A percentile compares a stretch with the other conserved stretches of the same genome.
Evolutionary conservation across 1,284 basidiomycete genomes (phyloP).

Genomic region (Lentinula novae-zelandiae): DNA sequence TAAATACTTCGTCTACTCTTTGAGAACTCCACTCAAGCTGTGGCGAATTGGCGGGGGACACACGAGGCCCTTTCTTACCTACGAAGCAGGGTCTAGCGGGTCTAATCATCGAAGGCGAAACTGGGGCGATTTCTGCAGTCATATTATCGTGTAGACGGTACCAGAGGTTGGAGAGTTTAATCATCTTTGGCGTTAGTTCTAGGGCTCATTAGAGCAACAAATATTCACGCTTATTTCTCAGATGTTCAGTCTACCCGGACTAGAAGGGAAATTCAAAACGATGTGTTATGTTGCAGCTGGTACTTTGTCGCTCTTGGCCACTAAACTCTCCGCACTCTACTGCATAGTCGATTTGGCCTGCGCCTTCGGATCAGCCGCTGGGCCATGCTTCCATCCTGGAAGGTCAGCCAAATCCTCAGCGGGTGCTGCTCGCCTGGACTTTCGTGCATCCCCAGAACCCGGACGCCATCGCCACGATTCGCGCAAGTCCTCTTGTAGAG

Average conservation of each 20-base stretch:
- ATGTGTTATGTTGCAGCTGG: neutral
- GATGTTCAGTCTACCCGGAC: conserved; percentile 48
- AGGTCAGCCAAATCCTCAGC: conserved; percentile 11
- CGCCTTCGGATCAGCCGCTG: neutral
- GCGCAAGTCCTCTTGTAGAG: conserved; percentile 5
- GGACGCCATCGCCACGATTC: conserved; percentile 14
- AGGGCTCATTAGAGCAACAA: neutral
- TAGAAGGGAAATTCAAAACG: no score
- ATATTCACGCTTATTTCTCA: conserved; percentile 17
- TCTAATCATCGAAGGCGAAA: conserved; percentile 62
- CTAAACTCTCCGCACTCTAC: neutral
- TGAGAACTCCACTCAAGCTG: neutral
- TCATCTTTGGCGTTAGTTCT: conserved; percentile 56
- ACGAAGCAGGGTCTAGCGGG: conserved; percentile 68
- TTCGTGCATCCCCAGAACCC: conserved; percentile 11
- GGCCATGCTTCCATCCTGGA: conserved; percentile 12
- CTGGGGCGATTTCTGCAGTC: conserved; percentile 67
- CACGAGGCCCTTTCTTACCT: conserved; percentile 66
- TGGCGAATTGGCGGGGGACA: conserved; percentile 54
- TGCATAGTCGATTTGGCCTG: neutral
- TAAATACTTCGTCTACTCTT: conserved; percentile 16
- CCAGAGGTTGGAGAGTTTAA: conserved; percentile 65
- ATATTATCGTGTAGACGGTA: conserved; percentile 53
- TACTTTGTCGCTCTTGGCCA: no score
- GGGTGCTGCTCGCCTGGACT: conserved; percentile 6